Percentiles rank a stretch among this genome's conserved stretches.
phyloP scores from a whole-genome alignment of 2,329 filamentous ascomycete species.

The Curvularia hawaiiensis region DNA sequence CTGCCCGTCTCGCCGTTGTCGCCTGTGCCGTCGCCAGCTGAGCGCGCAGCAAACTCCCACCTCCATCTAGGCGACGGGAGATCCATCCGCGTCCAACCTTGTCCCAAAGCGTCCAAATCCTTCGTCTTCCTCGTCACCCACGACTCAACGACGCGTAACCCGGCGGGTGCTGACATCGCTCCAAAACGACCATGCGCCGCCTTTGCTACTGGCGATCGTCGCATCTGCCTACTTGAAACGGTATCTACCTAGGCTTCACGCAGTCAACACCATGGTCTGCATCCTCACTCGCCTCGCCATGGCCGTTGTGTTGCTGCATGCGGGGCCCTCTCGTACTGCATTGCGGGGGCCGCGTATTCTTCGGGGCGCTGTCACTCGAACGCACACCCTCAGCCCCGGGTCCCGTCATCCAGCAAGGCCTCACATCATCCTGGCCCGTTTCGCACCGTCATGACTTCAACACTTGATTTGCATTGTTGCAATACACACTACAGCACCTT shows the following conservation, averaged over 20 bases:
- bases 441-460: not conserved
- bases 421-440: not conserved
- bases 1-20: not conserved
- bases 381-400: not conserved
- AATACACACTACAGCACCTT: not conserved
- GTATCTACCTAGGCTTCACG: not conserved
- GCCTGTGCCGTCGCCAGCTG: not conserved
- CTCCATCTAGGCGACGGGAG: not conserved
- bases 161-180: not conserved
- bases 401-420: not conserved
- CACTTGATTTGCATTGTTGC: not conserved
- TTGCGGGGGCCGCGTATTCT: not conserved
- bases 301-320: not conserved
- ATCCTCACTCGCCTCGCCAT: not conserved
- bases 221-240: not conserved
- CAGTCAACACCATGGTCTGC: not conserved
- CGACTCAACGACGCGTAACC: constrained; percentile 11
- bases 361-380: not conserved
- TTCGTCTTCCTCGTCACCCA: not conserved
- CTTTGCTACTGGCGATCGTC: constrained; percentile 9
- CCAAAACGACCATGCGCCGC: not conserved
- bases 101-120: constrained; percentile 15
- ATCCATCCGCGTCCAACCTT: constrained; percentile 1
- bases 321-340: not conserved
- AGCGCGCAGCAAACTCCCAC: not conserved